A percentile compares a stretch with the other conserved stretches of the same genome.
Conservation (phyloP, 345 rosid genomes). For the Gossypioides kirkii region DNA sequence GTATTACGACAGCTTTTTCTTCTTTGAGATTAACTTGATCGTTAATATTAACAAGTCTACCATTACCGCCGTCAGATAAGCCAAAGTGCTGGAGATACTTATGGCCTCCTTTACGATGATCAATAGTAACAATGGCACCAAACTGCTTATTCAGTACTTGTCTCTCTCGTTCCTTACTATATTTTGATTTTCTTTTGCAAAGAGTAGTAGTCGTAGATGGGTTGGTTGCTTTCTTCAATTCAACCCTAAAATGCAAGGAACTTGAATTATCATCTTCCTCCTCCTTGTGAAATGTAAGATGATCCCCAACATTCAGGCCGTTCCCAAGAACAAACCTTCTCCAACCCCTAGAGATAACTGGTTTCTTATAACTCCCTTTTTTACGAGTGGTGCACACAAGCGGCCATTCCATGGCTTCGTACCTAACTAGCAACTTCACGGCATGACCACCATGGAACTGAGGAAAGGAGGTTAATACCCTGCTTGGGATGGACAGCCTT, state of each 20-base stretch:
- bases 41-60: too few relatives aligned
- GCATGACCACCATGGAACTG: slow-evolving; percentile 3
- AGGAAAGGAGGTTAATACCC: background rate
- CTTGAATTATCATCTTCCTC: background rate
- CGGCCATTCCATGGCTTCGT: background rate
- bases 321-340: background rate
- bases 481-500: background rate
- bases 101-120: too few relatives aligned
- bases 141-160: too few relatives aligned
- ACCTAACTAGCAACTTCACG: background rate
- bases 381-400: background rate
- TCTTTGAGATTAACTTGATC: too few relatives aligned
- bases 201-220: too few relatives aligned
- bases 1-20: too few relatives aligned
- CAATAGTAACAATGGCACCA: too few relatives aligned
- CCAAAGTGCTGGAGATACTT: too few relatives aligned
- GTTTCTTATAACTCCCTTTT: slow-evolving; percentile 3
- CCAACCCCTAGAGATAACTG: slow-evolving; percentile 6
- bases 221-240: too few relatives aligned
- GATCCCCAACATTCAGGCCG: slow-evolving; percentile 3
- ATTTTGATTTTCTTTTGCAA: too few relatives aligned
- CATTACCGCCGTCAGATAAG: too few relatives aligned
- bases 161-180: too few relatives aligned
- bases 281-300: background rate
- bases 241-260: background rate